These are phyloP conservation scores for Tuber borchii DNA, from an alignment of 495 filamentous ascomycete species.

Conservation along the genomic window DNA sequence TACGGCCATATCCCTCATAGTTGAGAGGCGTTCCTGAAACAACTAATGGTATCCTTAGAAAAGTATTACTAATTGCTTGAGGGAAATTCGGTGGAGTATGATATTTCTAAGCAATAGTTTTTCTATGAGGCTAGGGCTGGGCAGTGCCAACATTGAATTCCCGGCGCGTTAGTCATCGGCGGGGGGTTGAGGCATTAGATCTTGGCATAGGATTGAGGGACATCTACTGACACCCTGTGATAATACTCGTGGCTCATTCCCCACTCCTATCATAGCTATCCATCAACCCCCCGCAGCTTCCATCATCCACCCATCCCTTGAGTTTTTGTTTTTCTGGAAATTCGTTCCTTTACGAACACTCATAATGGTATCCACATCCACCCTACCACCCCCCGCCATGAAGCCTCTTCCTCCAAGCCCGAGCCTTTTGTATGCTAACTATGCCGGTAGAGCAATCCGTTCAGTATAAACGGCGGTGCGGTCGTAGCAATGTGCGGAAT, in stretches of 20 bases:
- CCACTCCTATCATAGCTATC: background rate
- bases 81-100: background rate
- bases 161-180: background rate
- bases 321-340: background rate
- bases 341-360: background rate
- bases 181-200: background rate
- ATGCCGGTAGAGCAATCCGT: constrained; percentile 33
- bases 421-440: background rate
- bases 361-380: background rate
- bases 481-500: constrained; percentile 38
- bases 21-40: background rate
- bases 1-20: background rate
- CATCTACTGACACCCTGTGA: background rate
- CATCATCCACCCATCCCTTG: background rate
- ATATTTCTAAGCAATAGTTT: background rate
- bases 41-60: background rate
- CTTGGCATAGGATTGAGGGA: background rate
- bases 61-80: background rate
- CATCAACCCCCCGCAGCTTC: background rate
- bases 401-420: background rate
- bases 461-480: constrained; percentile 41
- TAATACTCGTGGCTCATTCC: background rate
- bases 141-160: background rate
- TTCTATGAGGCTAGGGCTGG: background rate
- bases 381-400: background rate